phyloP scores from a whole-genome alignment of 176 grass and related monocot genomes.

The Musa itinerans region DNA sequence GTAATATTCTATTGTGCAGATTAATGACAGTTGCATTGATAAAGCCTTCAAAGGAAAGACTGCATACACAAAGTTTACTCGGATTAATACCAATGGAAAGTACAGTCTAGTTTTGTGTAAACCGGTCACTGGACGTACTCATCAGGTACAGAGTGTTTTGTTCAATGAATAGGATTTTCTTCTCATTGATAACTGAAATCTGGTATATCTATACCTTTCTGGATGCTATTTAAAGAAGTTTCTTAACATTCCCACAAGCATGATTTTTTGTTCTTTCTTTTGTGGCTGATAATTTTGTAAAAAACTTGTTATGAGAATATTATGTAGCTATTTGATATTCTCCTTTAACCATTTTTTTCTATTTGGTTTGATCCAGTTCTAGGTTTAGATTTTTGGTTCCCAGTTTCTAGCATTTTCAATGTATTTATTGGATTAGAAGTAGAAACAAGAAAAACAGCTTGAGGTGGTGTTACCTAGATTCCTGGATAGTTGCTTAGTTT shows the following conservation, averaged over 20 bases:
- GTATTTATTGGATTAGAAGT: not conserved
- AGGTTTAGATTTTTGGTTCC: not conserved
- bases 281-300: no score
- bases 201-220: not conserved
- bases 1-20: slow-evolving; percentile 30
- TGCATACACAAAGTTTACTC: slow-evolving; percentile 81
- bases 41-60: slow-evolving; percentile 55
- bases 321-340: no score
- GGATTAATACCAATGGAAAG: slow-evolving; percentile 53
- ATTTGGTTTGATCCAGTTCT: not conserved
- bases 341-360: not conserved
- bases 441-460: not conserved
- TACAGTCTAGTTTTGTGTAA: slow-evolving; percentile 85
- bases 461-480: no score
- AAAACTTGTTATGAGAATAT: no score
- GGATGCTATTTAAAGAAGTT: not conserved
- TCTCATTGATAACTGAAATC: no score
- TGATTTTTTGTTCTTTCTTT: not conserved
- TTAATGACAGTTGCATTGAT: slow-evolving; percentile 27
- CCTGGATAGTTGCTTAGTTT: no score
- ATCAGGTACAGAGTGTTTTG: slow-evolving; percentile 56
- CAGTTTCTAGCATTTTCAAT: no score
- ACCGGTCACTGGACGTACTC: slow-evolving; percentile 88
- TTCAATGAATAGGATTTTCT: not conserved
- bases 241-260: not conserved